Percentiles rank a stretch among this genome's conserved stretches.
Conservation (phyloP, 768 basidiomycete genomes). For the Crucibulum laeve region DNA sequence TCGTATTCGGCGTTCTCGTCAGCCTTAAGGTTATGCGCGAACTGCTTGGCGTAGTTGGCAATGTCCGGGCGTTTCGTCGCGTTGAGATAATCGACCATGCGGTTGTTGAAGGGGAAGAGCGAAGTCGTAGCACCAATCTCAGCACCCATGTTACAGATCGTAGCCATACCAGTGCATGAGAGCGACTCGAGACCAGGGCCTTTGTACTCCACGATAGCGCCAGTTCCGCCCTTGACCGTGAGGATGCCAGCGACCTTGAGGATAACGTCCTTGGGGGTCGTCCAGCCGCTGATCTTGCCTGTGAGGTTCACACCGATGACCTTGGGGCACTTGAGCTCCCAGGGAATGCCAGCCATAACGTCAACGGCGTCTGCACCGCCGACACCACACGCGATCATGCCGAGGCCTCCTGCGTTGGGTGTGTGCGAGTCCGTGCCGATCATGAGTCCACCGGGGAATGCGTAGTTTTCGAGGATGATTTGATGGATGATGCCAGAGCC, state of each 20-base stretch:
- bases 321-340: conserved; percentile 99
- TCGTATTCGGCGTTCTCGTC: conserved; percentile 93
- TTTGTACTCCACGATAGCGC: conserved; percentile 96
- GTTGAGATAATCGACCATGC: conserved; percentile 90
- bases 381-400: conserved; percentile 99
- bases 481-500: conserved; percentile 99
- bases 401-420: conserved; percentile 98
- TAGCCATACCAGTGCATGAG: conserved; percentile 98
- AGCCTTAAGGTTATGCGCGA: conserved; percentile 86
- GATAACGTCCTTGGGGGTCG: conserved; percentile 97
- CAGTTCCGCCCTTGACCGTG: conserved; percentile 99
- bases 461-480: conserved; percentile 99
- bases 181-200: conserved; percentile 94
- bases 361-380: conserved; percentile 99
- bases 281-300: conserved; percentile 96
- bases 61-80: conserved; percentile 92
- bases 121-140: conserved; percentile 99
- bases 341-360: conserved; percentile 96
- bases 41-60: conserved; percentile 82
- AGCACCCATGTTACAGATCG: conserved; percentile 99
- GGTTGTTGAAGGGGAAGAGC: conserved; percentile 95
- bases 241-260: conserved; percentile 98
- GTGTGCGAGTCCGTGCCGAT: conserved; percentile 99
- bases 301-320: conserved; percentile 96
- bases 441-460: conserved; percentile 98